Evolutionary conservation across 2,329 filamentous ascomycete species (phyloP).

Genomic region (Aspergillus sp.): DNA sequence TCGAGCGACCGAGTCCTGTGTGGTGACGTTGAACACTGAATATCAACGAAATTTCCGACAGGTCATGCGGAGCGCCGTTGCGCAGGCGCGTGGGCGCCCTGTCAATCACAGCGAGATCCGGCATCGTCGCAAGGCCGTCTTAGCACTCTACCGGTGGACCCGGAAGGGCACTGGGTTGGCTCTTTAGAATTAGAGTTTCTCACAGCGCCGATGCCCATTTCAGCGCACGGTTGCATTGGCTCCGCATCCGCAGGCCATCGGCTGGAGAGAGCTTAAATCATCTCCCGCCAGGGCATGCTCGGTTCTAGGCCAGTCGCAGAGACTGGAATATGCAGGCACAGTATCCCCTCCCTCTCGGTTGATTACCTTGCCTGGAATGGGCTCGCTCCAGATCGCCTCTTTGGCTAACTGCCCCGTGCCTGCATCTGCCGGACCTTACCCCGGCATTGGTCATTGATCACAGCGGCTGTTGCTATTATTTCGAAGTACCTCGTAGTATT

Average conservation of each 20-base stretch:
- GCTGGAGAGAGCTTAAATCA: slow-evolving; percentile 2
- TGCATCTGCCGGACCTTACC: background rate
- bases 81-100: slow-evolving; percentile 80
- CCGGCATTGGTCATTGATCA: background rate
- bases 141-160: slow-evolving; percentile 87
- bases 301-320: background rate
- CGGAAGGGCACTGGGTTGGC: slow-evolving; percentile 87
- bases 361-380: background rate
- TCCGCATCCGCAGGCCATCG: background rate
- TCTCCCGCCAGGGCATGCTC: background rate
- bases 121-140: slow-evolving; percentile 76
- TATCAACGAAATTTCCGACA: slow-evolving; percentile 96
- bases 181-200: slow-evolving; percentile 22
- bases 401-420: background rate
- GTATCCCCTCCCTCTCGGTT: background rate
- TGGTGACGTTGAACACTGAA: slow-evolving; percentile 87
- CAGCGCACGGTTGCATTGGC: background rate
- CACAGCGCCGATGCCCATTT: background rate
- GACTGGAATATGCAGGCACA: slow-evolving; percentile 6
- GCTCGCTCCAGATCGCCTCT: background rate
- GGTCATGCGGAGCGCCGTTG: slow-evolving; percentile 88
- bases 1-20: slow-evolving; percentile 86
- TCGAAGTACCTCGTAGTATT: background rate
- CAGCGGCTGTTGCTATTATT: background rate
- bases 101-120: slow-evolving; percentile 86